Evolutionary conservation across 2,329 filamentous ascomycete species (phyloP), one percentile per base, ranked within the genome.

Genomic region (Neospermospora avenae): DNA sequence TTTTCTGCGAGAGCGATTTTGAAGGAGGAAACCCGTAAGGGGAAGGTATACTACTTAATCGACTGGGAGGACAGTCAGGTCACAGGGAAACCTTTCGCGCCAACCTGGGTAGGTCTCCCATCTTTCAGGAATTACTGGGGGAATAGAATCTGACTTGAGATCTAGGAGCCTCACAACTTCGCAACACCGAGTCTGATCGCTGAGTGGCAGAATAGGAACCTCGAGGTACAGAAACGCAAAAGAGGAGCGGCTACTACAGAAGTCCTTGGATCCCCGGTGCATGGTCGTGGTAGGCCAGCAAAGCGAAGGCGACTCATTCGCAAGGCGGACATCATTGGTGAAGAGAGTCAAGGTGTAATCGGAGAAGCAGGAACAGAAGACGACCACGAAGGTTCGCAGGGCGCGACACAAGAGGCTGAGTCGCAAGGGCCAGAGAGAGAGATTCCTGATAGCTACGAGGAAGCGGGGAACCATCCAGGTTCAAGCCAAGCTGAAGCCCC

Each of bases 51-150:
- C 7, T 87, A 85, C 65, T 69, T 76, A 3, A 78, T 87, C 56
- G 78, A 84, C 67, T 87, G 84, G 84, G 78, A 76, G 51, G 77
- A 80, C 60, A 73, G 85, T 67, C 72, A 76, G n/a, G 61, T 65
- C 2, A 82, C 81, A 41, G 81, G 80, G 18, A 69, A 78, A 62
- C 61, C 63, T 1, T 86, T 79, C 68, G 58, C 72, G 3, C 78
- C 78, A 10, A 80, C 74, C 51, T 87, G 84, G 84, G 83, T 80
- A 75, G 35, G 72, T 64, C 31, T 34, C 10, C 31, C 20, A 42
- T 16, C 28, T 46, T 20, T 16, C 11, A 3, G 13, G 6, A 10
- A 42, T 55, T 11, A 11, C 24, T 35, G 22, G 10, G 41, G 4
- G 41, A 31, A 6, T 55, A 58, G 42, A 56, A 20, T 24, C 28